These are phyloP conservation scores for Candida labiduridarum DNA, from an alignment of 1,139 yeast genomes.

Conservation along the genomic window DNA sequence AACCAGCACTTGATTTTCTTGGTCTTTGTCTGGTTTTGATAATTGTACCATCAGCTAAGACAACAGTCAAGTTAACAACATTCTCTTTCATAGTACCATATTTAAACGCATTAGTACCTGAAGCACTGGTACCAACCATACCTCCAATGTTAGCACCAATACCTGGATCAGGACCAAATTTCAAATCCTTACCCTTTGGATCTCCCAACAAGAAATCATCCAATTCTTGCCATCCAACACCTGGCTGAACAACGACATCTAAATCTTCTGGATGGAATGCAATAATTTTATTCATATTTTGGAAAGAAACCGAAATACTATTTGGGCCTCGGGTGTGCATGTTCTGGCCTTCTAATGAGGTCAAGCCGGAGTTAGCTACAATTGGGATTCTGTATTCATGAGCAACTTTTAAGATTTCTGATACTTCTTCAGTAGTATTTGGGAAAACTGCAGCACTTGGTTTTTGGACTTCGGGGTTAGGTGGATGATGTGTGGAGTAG, in stretches of 20 bases:
- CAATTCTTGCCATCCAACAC: slow-evolving; percentile 53
- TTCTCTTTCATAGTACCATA: slow-evolving; percentile 55
- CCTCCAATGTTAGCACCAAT: slow-evolving; percentile 52
- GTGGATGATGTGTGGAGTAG: slow-evolving; percentile 68
- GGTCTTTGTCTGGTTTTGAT: slow-evolving; percentile 49
- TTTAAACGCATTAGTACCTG: slow-evolving; percentile 49
- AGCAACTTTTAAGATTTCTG: slow-evolving; percentile 59
- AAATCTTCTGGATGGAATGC: slow-evolving; percentile 45
- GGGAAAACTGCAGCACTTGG: slow-evolving; percentile 70
- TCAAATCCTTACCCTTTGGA: slow-evolving; percentile 37
- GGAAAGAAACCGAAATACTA: slow-evolving; percentile 41
- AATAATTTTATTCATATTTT: slow-evolving; percentile 36
- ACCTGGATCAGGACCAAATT: slow-evolving; percentile 53
- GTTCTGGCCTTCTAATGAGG: slow-evolving; percentile 81
- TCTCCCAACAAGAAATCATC: slow-evolving; percentile 36
- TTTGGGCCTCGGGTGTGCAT: slow-evolving; percentile 65
- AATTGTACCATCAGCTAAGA: slow-evolving; percentile 50
- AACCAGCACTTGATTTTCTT: slow-evolving; percentile 50
- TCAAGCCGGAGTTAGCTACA: slow-evolving; percentile 78
- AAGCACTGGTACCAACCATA: slow-evolving; percentile 49
- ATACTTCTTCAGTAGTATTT: slow-evolving; percentile 62
- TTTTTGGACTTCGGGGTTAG: slow-evolving; percentile 43
- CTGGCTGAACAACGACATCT: slow-evolving; percentile 49
- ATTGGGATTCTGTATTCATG: slow-evolving; percentile 66
- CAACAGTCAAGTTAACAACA: slow-evolving; percentile 48